phyloP scores from a whole-genome alignment of 2,329 filamentous ascomycete species.

The Claviceps sp. region DNA sequence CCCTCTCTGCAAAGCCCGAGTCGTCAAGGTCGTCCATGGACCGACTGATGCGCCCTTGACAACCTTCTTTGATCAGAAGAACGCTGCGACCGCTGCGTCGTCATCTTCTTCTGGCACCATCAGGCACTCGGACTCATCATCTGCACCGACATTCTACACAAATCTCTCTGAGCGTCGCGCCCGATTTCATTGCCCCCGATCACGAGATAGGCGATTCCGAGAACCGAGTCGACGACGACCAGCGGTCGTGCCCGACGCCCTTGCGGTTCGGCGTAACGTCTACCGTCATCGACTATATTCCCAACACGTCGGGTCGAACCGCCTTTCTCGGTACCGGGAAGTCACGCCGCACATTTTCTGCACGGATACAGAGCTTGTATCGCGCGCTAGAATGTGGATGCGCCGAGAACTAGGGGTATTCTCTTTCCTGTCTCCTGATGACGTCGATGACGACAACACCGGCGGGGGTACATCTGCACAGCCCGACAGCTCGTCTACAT shows the following conservation, averaged over 20 bases:
- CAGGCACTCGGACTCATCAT: conserved; percentile 1
- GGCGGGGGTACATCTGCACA: conserved; percentile 11
- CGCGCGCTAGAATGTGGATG: conserved; percentile 68
- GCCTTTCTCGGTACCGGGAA: conserved; percentile 61
- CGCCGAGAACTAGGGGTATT: conserved; percentile 78
- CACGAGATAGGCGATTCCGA: conserved; percentile 1
- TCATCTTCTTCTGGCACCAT: neutral
- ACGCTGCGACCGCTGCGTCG: neutral
- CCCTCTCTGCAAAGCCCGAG: conserved; percentile 57
- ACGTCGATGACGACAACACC: conserved; percentile 14
- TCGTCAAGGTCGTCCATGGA: conserved; percentile 51
- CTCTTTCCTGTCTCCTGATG: conserved; percentile 43
- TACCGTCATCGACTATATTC: conserved; percentile 64
- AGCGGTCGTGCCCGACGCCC: conserved; percentile 4
- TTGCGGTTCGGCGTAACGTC: conserved; percentile 50
- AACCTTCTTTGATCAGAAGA: conserved; percentile 39
- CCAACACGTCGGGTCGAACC: conserved; percentile 70
- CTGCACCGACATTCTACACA: neutral
- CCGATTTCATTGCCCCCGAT: neutral
- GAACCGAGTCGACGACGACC: neutral
- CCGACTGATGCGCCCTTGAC: conserved; percentile 32
- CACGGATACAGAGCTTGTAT: conserved; percentile 52
- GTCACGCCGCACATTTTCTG: conserved; percentile 55
- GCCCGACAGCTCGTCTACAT: neutral
- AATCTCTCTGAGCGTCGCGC: neutral